Conservation (phyloP, 768 basidiomycete species). For the Cyclocybe aegerita region DNA sequence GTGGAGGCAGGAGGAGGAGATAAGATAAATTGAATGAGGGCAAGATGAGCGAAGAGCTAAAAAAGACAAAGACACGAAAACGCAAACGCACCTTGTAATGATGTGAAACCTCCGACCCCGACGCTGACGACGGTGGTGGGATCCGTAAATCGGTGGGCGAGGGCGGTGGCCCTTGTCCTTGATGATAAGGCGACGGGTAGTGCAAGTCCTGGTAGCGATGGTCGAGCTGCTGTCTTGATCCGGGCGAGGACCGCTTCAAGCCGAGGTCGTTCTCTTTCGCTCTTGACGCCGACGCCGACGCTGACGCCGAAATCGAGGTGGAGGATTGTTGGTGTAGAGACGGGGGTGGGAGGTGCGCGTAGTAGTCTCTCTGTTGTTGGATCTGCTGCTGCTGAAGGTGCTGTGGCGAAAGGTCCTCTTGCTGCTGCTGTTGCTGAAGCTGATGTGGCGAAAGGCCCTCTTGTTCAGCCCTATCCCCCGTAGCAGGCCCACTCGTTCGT, state of each 20-base stretch:
- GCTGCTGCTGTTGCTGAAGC: no score
- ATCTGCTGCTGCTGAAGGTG: not conserved
- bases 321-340: no score
- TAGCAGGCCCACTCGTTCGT: no score
- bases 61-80: no score
- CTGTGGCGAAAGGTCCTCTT: not conserved
- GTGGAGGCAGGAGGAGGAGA: not conserved
- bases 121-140: conserved; percentile 20
- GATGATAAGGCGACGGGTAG: conserved; percentile 13
- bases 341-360: no score
- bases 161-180: conserved; percentile 4
- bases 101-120: not conserved
- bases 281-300: not conserved
- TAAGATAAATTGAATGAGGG: conserved; percentile 1
- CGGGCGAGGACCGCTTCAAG: conserved; percentile 19
- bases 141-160: conserved; percentile 30
- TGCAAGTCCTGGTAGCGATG: conserved; percentile 17
- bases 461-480: no score
- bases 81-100: conserved; percentile 27
- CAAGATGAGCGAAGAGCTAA: no score
- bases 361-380: not conserved
- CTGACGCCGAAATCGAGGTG: no score
- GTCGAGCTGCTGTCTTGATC: conserved; percentile 9
- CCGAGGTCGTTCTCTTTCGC: conserved; percentile 41
- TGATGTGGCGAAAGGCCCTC: no score